Evolutionary conservation across 805 yeast genomes (phyloP).

Genomic region (Candida mattraensis): DNA sequence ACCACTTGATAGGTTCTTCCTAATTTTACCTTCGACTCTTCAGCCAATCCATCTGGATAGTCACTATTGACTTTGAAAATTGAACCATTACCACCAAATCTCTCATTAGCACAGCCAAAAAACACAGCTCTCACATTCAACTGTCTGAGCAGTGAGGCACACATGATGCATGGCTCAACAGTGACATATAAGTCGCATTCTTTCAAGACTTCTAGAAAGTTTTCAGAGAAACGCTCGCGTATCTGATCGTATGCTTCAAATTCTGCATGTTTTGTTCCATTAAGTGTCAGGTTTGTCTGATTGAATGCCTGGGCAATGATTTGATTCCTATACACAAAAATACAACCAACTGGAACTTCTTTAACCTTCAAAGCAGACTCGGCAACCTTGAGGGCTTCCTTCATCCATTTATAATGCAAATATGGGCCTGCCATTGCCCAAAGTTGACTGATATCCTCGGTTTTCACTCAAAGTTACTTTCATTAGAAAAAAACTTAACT

Average conservation of each 20-base stretch:
- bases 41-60: conserved; percentile 10
- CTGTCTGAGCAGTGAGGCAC: conserved; percentile 89
- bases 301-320: conserved; percentile 79
- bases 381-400: conserved; percentile 55
- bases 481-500: no score
- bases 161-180: conserved; percentile 98
- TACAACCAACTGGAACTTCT: conserved; percentile 86
- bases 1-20: conserved; percentile 48
- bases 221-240: conserved; percentile 32
- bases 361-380: conserved; percentile 59
- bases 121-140: conserved; percentile 69
- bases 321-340: conserved; percentile 51
- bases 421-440: no score
- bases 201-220: conserved; percentile 39
- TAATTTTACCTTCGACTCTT: conserved; percentile 11
- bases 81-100: conserved; percentile 97
- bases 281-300: conserved; percentile 78
- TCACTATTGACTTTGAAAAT: conserved; percentile 63
- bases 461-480: no score
- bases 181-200: conserved; percentile 82
- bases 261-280: conserved; percentile 93
- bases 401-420: conserved; percentile 46
- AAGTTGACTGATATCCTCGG: no score
- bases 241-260: conserved; percentile 72
- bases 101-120: conserved; percentile 91